Evolutionary conservation across 1,139 yeast genomes (phyloP).

Genomic region (Magnusiomyces suaveolens): DNA sequence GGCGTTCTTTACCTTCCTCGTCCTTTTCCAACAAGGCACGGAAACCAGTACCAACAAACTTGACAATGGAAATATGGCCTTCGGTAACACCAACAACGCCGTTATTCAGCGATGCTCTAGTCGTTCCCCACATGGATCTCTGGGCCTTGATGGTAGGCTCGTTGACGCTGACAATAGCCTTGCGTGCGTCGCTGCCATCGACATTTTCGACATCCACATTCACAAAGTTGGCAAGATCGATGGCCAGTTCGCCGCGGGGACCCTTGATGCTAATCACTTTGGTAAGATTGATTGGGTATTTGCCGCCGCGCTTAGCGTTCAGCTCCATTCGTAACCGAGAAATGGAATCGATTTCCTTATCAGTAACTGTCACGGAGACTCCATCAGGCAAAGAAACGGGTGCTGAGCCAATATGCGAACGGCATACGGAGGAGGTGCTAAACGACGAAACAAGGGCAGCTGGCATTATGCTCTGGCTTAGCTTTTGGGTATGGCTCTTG

Average conservation of each 20-base stretch:
- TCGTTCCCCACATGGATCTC: constrained; percentile 92
- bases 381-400: constrained; percentile 51
- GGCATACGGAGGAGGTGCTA: constrained; percentile 42
- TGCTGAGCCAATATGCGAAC: constrained; percentile 51
- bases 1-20: constrained; percentile 45
- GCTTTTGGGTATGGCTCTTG: too few relatives aligned
- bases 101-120: constrained; percentile 69
- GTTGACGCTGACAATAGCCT: constrained; percentile 46
- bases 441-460: too few relatives aligned
- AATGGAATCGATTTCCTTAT: constrained; percentile 42
- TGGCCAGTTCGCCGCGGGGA: constrained; percentile 60
- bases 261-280: constrained; percentile 42
- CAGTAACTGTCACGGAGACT: constrained; percentile 32
- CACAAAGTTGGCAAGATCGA: constrained; percentile 69
- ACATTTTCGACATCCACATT: constrained; percentile 28
- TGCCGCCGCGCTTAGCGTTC: constrained; percentile 46
- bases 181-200: constrained; percentile 26
- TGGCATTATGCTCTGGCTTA: too few relatives aligned
- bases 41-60: constrained; percentile 95
- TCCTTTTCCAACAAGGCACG: constrained; percentile 63
- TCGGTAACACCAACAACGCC: constrained; percentile 80
- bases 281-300: constrained; percentile 28
- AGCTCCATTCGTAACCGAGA: constrained; percentile 28
- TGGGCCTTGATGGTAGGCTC: constrained; percentile 57
- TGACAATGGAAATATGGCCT: constrained; percentile 80